Evolutionary conservation across 139 green algal genomes (phyloP), one percentile per base, ranked within the genome.

Genomic region (Diplosphaera chodatii): DNA sequence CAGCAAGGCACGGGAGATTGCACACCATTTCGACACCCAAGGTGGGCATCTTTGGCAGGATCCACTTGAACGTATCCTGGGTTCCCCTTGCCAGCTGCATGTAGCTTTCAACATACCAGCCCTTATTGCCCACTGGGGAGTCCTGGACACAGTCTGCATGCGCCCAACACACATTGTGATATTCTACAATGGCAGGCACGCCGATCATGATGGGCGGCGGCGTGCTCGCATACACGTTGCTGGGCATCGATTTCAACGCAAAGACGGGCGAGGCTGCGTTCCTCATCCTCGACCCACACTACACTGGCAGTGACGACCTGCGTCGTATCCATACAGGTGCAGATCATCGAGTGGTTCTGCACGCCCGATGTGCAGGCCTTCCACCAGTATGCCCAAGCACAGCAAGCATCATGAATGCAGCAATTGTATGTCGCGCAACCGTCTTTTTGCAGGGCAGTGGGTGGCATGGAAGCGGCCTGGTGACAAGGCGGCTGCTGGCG

Each of bases 201-300:
- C 87, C 87, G 27, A 80, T 98, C 63, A 98, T 97, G 91, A 91
- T 97, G 29, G 91, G 93, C 27, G 94, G 94, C 10, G 94, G 94
- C 13, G 93, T 98, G 78, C 83, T 98, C 34, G 94, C 94, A 0
- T 98, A 98, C 84, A 98, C 94, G 4, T 84, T 98, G 37, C 79
- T 98, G 33, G 93, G 93, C 1, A 86, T 98, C 13, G 82, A 89
- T n/a, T 96, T 88, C 63, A 86, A 97, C 68, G 89, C 94, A 74
- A 31, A 56, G 15, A 96, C 85, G 3, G 94, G 92, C 6, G 87
- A 96, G 29, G 88, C 80, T 32, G 89, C 89, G 0, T 97, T 97
- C 74, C 82, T 98, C 8, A 98, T 98, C 34, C 83, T 98, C 31
- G 94, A 98, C 78, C 94, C 94, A 0, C 94, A 98, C 78, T 98